These are phyloP conservation scores for Yamadazyma songkhlaensis DNA, from an alignment of 1,139 yeast species.

Conservation along the genomic window DNA sequence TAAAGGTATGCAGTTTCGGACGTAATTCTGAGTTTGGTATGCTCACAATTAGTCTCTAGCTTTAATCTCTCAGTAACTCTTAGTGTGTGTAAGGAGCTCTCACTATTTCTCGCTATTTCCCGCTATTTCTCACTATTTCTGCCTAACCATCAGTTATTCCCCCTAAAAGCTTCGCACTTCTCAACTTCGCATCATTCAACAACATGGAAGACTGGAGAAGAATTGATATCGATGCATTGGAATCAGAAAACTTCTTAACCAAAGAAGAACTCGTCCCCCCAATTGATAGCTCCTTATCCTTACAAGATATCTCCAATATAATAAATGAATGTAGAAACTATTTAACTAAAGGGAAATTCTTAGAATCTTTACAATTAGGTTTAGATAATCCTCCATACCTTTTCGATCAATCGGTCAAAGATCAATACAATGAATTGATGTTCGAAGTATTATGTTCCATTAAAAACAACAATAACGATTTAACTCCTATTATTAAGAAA, in stretches of 20 bases:
- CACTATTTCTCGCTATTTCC: no score
- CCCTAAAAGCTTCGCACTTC: no score
- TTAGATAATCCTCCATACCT: conserved; percentile 83
- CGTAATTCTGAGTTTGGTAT: no score
- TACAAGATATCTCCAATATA: conserved; percentile 53
- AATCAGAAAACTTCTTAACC: conserved; percentile 71
- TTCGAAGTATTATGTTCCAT: conserved; percentile 73
- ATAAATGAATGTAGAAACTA: conserved; percentile 59
- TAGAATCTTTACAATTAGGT: conserved; percentile 61
- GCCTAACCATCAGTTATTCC: no score
- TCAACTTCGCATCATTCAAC: no score
- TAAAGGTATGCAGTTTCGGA: no score
- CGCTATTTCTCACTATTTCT: no score
- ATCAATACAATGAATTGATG: conserved; percentile 52
- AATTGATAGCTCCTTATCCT: conserved; percentile 33
- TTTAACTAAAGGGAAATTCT: conserved; percentile 70
- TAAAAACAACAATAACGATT: conserved; percentile 62
- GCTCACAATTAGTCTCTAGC: no score
- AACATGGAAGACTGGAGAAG: conserved; percentile 61
- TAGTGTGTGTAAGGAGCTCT: no score
- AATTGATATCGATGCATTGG: conserved; percentile 89
- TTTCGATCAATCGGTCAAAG: conserved; percentile 57
- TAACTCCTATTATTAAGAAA: conserved; percentile 55
- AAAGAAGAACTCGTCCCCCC: conserved; percentile 68
- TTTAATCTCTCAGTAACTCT: no score